phyloP scores from a whole-genome alignment of 2,329 filamentous ascomycete species.

The Colletotrichum sidae region DNA sequence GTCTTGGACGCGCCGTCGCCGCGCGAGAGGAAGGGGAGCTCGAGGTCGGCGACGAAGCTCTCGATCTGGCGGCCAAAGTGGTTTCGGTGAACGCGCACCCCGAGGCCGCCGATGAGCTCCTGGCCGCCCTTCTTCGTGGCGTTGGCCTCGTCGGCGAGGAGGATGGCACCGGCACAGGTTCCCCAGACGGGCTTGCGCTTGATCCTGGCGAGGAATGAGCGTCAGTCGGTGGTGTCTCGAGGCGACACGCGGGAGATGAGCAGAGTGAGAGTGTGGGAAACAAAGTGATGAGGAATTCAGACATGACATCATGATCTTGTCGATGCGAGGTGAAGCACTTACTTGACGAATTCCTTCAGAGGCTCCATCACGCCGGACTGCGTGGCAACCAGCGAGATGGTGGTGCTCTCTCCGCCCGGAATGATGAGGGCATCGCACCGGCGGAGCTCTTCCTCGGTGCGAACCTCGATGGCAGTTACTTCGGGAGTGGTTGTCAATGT shows the following conservation, averaged over 20 bases:
- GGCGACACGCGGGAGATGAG: background rate
- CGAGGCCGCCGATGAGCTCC: conserved; percentile 90
- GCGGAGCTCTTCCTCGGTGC: conserved; percentile 77
- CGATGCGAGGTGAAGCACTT: conserved; percentile 46
- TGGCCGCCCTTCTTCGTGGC: conserved; percentile 91
- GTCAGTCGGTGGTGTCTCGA: conserved; percentile 13
- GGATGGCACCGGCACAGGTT: conserved; percentile 93
- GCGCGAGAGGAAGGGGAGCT: conserved; percentile 75
- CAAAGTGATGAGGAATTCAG: conserved; percentile 7
- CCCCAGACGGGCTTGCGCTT: conserved; percentile 90
- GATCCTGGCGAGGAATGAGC: conserved; percentile 60
- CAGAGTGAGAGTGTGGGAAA: background rate
- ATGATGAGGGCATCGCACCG: conserved; percentile 87
- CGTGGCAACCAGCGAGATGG: conserved; percentile 88
- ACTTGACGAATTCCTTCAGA: conserved; percentile 91
- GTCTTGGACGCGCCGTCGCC: conserved; percentile 40
- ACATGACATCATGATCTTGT: conserved; percentile 17
- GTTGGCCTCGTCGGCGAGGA: conserved; percentile 89
- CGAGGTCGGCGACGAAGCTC: conserved; percentile 83
- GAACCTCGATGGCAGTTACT: conserved; percentile 78
- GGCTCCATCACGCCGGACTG: conserved; percentile 86
- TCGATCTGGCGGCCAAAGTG: conserved; percentile 95
- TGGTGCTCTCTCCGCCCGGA: conserved; percentile 94
- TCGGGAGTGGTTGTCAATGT: conserved; percentile 40
- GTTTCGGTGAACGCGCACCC: conserved; percentile 91